A percentile compares a stretch with the other conserved stretches of the same genome.
phyloP scores from a whole-genome alignment of 177 flowering plant species.

The Telopea speciosissima region DNA sequence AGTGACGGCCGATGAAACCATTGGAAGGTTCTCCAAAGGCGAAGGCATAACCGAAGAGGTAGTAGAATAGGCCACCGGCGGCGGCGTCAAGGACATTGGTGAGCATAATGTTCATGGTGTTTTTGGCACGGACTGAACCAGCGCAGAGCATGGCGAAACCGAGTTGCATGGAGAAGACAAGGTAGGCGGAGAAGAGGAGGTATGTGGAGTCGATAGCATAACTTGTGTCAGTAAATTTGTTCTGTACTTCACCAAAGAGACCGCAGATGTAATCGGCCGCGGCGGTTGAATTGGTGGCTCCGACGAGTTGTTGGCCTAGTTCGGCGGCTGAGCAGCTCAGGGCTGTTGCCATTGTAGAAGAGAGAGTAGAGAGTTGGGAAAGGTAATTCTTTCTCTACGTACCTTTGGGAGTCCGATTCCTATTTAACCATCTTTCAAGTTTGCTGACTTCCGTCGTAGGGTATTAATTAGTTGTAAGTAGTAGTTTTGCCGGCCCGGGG shows the following conservation, averaged over 20 bases:
- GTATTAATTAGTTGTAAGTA: too few species aligned
- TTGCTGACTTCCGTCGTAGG: too few species aligned
- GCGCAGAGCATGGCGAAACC: constrained; percentile 97
- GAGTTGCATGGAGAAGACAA: constrained; percentile 86
- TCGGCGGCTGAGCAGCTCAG: constrained; percentile 24
- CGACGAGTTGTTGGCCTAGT: constrained; percentile 20
- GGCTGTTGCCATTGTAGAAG: constrained; percentile 1
- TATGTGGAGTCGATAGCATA: constrained; percentile 63
- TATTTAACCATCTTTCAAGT: too few species aligned
- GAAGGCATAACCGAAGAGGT: too few species aligned
- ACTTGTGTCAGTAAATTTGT: constrained; percentile 31
- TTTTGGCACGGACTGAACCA: constrained; percentile 84
- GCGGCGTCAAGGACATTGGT: constrained; percentile 90
- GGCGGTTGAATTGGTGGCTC: constrained; percentile 26
- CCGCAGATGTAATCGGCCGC: constrained; percentile 59
- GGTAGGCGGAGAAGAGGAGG: constrained; percentile 84
- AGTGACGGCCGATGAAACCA: too few species aligned
- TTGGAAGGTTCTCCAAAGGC: too few species aligned
- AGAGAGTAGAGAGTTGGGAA: too few species aligned
- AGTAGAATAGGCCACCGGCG: constrained; percentile 71
- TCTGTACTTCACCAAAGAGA: constrained; percentile 18
- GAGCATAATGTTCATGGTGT: too few species aligned
- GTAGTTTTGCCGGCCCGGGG: too few species aligned
- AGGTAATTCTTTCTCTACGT: too few species aligned
- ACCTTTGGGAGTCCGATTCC: too few species aligned